phyloP scores from a whole-genome alignment of 768 basidiomycete genomes.

The Cytidiella melzeri region DNA sequence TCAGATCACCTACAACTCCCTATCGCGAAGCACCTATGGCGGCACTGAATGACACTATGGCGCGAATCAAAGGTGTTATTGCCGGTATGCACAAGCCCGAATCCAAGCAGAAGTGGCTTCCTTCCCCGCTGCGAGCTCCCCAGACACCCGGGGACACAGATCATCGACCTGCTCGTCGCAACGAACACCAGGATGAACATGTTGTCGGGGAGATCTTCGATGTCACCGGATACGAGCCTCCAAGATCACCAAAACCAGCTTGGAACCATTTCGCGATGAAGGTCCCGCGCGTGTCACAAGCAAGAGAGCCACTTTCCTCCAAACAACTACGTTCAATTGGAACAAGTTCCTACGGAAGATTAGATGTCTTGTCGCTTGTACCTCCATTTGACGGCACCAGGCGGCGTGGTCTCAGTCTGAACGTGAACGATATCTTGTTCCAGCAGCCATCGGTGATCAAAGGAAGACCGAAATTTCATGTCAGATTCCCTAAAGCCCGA shows the following conservation, averaged over 20 bases:
- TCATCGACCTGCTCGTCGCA: background rate
- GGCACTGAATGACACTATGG: conserved; percentile 76
- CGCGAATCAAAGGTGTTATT: conserved; percentile 77
- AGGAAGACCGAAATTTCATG: conserved; percentile 29
- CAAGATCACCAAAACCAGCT: conserved; percentile 19
- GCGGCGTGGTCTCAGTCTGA: conserved; percentile 38
- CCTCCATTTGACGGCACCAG: conserved; percentile 63
- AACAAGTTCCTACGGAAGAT: conserved; percentile 37
- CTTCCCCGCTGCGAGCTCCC: conserved; percentile 20
- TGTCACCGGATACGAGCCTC: conserved; percentile 21
- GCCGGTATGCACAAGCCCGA: conserved; percentile 53
- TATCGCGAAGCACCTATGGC: conserved; percentile 58
- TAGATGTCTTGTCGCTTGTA: conserved; percentile 66
- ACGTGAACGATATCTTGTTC: conserved; percentile 63
- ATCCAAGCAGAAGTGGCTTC: conserved; percentile 23
- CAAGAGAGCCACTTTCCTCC: conserved; percentile 39
- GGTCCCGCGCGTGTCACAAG: conserved; percentile 36
- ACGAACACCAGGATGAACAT: conserved; percentile 7
- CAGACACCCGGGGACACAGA: background rate
- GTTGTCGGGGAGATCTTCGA: conserved; percentile 19
- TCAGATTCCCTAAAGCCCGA: conserved; percentile 30
- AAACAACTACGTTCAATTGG: conserved; percentile 42
- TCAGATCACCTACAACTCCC: conserved; percentile 21
- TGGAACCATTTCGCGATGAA: conserved; percentile 23
- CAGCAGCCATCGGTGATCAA: conserved; percentile 31